phyloP scores from a whole-genome alignment of 352 stramenopile genomes.

The Globisporangium canariense region DNA sequence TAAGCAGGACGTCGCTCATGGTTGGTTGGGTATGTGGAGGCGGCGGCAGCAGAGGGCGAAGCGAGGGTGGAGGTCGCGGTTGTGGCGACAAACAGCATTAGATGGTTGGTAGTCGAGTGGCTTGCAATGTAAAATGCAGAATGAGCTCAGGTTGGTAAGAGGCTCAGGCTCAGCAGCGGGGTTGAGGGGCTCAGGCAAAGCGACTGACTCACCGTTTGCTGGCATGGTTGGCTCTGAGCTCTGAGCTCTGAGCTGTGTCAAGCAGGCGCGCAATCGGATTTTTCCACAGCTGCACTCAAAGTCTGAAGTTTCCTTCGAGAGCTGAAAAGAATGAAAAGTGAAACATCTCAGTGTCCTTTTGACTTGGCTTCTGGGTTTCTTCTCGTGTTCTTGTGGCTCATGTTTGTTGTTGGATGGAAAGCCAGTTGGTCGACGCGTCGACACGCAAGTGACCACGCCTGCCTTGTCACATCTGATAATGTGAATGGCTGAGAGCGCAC shows the following conservation, averaged over 20 bases:
- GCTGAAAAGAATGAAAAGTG: background rate
- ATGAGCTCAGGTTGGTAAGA: background rate
- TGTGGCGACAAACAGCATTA: background rate
- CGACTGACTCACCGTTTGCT: background rate
- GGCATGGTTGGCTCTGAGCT: background rate
- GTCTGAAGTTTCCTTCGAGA: background rate
- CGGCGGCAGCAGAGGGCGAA: background rate
- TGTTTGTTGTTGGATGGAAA: background rate
- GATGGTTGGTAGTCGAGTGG: background rate
- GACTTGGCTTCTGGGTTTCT: background rate
- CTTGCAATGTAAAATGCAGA: background rate
- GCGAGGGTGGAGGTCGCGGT: background rate
- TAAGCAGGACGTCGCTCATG: slow-evolving; percentile 6
- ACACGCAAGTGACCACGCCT: background rate
- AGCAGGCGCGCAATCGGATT: background rate
- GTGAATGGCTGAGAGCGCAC: background rate
- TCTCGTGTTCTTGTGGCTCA: background rate
- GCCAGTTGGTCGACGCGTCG: background rate
- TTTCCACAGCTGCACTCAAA: background rate
- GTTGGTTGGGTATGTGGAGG: background rate
- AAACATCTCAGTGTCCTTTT: too few species aligned
- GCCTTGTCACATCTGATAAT: slow-evolving; percentile 6
- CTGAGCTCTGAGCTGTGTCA: background rate
- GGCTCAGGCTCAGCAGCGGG: background rate
- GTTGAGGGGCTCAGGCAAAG: background rate